Conservation (phyloP, 768 basidiomycete genomes). For the Tylopilus balloui region DNA sequence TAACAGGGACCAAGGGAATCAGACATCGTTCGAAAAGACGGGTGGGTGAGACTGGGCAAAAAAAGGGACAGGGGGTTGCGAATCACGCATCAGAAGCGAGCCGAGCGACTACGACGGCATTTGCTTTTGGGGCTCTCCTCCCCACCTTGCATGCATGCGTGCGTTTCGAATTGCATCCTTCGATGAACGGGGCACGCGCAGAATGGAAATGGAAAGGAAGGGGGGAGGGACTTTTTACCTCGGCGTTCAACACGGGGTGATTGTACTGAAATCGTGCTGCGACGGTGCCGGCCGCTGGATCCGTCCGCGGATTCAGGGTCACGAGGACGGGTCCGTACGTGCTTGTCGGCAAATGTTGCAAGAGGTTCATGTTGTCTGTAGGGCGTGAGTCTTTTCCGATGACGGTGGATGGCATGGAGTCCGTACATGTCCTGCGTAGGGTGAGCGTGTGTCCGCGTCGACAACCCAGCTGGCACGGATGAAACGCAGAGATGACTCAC, state of each 20-base stretch:
- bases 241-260: slow-evolving; percentile 60
- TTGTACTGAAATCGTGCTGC: slow-evolving; percentile 56
- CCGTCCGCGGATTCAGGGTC: slow-evolving; percentile 64
- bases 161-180: not conserved
- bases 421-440: slow-evolving; percentile 40
- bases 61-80: too few species aligned
- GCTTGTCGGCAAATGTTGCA: slow-evolving; percentile 59
- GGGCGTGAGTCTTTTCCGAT: not conserved
- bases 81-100: too few species aligned
- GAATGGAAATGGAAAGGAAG: not conserved
- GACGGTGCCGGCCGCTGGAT: slow-evolving; percentile 43
- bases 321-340: slow-evolving; percentile 61
- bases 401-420: not conserved
- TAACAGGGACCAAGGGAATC: slow-evolving; percentile 11
- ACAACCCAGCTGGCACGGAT: not conserved
- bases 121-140: too few species aligned
- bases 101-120: too few species aligned
- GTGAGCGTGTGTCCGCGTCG: not conserved
- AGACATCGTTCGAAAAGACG: not conserved
- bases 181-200: not conserved
- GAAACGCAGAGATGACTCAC: slow-evolving; percentile 35
- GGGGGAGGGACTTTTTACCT: slow-evolving; percentile 29
- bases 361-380: slow-evolving; percentile 69
- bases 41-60: not conserved
- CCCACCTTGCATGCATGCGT: not conserved